Percentiles rank a stretch among this genome's conserved stretches.
Evolutionary conservation across 768 basidiomycete species (phyloP).

Genomic region (Melanogaster broomeanus): DNA sequence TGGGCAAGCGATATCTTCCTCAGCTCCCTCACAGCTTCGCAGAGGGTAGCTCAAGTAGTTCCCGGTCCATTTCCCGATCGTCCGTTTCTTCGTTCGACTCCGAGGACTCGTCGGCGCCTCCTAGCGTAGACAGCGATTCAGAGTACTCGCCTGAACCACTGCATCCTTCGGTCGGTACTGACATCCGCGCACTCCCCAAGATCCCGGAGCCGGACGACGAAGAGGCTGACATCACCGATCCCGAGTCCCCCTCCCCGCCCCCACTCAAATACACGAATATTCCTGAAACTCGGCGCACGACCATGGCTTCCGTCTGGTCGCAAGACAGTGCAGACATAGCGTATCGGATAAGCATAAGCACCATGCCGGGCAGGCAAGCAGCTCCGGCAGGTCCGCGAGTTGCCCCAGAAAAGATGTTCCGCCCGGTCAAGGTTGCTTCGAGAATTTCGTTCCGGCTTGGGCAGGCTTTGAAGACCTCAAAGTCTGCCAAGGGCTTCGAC

Average conservation of each 20-base stretch:
- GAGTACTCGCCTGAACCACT: slow-evolving; percentile 4
- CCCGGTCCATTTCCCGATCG: not conserved
- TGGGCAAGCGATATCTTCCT: slow-evolving; percentile 8
- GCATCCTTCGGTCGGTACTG: not conserved
- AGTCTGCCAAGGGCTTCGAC: not conserved
- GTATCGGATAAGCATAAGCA: not conserved
- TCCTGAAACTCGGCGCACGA: slow-evolving; percentile 12
- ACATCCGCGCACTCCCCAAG: slow-evolving; percentile 12
- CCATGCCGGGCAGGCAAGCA: not conserved
- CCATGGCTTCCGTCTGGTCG: slow-evolving; percentile 26
- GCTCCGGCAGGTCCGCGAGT: not conserved
- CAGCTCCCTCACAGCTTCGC: not conserved
- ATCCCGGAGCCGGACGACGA: not conserved
- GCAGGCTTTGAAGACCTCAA: not conserved
- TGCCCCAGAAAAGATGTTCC: slow-evolving; percentile 1
- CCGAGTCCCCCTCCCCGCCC: not conserved
- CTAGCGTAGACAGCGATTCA: slow-evolving; percentile 4
- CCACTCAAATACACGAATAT: not conserved
- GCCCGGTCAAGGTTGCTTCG: not conserved
- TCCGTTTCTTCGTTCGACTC: not conserved
- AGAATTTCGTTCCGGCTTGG: slow-evolving; percentile 4
- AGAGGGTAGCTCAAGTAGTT: not conserved
- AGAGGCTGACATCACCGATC: slow-evolving; percentile 1
- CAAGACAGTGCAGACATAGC: slow-evolving; percentile 43
- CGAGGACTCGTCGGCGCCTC: not conserved